Evolutionary conservation across 176 grass and related monocot genomes (phyloP), one percentile per base, ranked within the genome.

Genomic region (Rhynchospora pubera): DNA sequence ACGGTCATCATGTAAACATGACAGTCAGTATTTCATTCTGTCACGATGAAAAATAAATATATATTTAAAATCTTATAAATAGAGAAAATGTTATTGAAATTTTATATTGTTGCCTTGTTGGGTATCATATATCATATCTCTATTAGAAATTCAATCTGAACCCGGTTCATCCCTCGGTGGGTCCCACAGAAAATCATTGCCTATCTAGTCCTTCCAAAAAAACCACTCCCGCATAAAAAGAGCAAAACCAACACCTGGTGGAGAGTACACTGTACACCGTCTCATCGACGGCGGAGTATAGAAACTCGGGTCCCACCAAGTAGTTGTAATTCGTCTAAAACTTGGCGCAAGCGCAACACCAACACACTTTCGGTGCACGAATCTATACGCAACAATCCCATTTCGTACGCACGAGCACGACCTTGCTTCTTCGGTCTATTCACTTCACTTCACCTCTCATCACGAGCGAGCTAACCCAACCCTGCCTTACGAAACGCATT

Each of bases 401-500:
- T 50, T 74, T 5, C 69, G 65, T 19, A 19, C 65, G 39, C 65
- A 32, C 5, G 65, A 32, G 39, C 65, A 32, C 5, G 65, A 32
- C 34, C 65, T 74, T 74, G 69, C 46, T 45, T 50, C 34, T 74
- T 26, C 19, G 69, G 62, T 74, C 46, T 26, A 23, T 7, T 24
- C 43, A 13, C 68, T n/a, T n/a, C n/a, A n/a, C n/a, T 72, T 72
- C 44, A 13, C 68, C 10, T 50, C 47, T 48, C 43, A 79, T 55
- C 88, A 44, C 51, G 73, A n/a, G n/a, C n/a, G n/a, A 74, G 57
- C 57, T 9, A 62, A 23, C 65, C 57, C 77, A 44, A 7, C 47
- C 47, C 65, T 57, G 62, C 60, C 56, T 89, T 68, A 78, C 63
- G 78, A 61, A 85, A 82, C 61, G 57, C 87, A 78, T 67, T 70